Percentiles rank a stretch among this genome's conserved stretches.
These are phyloP conservation scores for Chamaenerion angustifolium DNA, from an alignment of 345 rosid genomes.

Conservation along the genomic window DNA sequence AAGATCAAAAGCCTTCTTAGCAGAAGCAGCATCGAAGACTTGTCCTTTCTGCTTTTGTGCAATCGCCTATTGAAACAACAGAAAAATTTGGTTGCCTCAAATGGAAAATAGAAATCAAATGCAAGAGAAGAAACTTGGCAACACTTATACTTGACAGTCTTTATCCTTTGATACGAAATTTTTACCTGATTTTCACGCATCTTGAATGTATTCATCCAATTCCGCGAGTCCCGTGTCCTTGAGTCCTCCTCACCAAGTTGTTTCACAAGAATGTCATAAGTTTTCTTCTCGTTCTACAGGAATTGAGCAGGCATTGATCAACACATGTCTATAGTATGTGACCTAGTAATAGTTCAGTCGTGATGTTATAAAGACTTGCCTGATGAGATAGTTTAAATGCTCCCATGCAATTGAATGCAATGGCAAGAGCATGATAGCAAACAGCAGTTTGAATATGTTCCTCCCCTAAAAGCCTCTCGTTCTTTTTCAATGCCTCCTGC, in stretches of 20 bases:
- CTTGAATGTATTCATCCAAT: conserved; percentile 94
- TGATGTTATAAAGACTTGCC: conserved; percentile 21
- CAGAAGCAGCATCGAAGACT: conserved; percentile 52
- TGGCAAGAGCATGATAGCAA: conserved; percentile 98
- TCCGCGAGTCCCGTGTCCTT: conserved; percentile 74
- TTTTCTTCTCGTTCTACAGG: conserved; percentile 91
- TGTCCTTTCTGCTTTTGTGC: conserved; percentile 96
- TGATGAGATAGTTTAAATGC: conserved; percentile 94
- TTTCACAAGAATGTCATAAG: conserved; percentile 88
- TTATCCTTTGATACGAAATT: background rate
- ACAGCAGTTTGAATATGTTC: conserved; percentile 98
- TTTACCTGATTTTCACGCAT: conserved; percentile 86
- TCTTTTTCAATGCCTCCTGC: conserved; percentile 98
- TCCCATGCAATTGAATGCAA: conserved; percentile 95
- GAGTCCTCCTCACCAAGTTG: conserved; percentile 96
- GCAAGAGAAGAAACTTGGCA: background rate
- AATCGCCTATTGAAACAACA: conserved; percentile 34
- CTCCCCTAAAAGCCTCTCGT: conserved; percentile 82
- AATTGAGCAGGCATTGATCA: conserved; percentile 8
- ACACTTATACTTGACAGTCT: too few species aligned
- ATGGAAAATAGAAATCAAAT: too few species aligned
- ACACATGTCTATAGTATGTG: background rate
- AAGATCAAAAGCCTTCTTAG: conserved; percentile 85
- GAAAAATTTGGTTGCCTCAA: conserved; percentile 1
- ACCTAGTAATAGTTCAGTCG: background rate